Conservation (phyloP, 495 filamentous ascomycete genomes). For the Lichenothelia convexa region DNA sequence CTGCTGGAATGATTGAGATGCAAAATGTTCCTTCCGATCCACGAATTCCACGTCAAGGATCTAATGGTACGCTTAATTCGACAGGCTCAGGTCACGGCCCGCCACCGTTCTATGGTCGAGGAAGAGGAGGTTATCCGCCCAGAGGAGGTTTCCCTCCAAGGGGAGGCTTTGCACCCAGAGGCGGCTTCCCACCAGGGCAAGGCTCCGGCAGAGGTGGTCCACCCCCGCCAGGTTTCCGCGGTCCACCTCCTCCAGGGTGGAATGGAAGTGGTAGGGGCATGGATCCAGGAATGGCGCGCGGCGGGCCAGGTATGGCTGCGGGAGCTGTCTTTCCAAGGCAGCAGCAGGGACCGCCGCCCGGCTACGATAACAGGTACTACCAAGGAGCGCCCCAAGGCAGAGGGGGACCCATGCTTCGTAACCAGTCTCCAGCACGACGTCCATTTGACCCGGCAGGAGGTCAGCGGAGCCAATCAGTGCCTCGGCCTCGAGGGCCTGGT, state of each 20-base stretch:
- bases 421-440: no score
- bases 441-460: no score
- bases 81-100: slow-evolving; percentile 14
- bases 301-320: slow-evolving; percentile 16
- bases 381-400: slow-evolving; percentile 3
- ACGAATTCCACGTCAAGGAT: slow-evolving; percentile 39
- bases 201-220: slow-evolving; percentile 13
- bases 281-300: slow-evolving; percentile 15
- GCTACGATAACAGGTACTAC: slow-evolving; percentile 16
- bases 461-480: no score
- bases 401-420: no score
- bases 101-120: slow-evolving; percentile 25
- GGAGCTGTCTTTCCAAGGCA: slow-evolving; percentile 29
- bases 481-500: no score
- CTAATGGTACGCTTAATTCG: slow-evolving; percentile 12
- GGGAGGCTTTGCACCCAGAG: slow-evolving; percentile 24
- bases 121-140: slow-evolving; percentile 21
- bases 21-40: no score
- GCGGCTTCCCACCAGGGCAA: slow-evolving; percentile 10
- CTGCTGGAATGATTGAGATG: no score
- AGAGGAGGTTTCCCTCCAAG: slow-evolving; percentile 24
- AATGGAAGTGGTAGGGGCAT: slow-evolving; percentile 19
- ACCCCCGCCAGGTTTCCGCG: slow-evolving; percentile 9
- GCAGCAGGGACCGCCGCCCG: slow-evolving; percentile 36
- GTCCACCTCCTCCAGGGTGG: slow-evolving; percentile 16